A percentile compares a stretch with the other conserved stretches of the same genome.
Conservation (phyloP, 176 grass and related monocot species). For the Sorghum bicolor region Sorghum_bicolor_NCBIv3 NC_012873.2:50528501-50529000, state of each 20-base stretch:
- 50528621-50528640: constrained; percentile 86
- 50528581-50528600: constrained; percentile 86
- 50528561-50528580: constrained; percentile 75
- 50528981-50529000: neutral
- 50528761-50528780: constrained; percentile 87
- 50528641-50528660: constrained; percentile 87
- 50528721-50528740: constrained; percentile 78
- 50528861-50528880: constrained; percentile 83
- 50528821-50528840: constrained; percentile 93
- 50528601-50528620: constrained; percentile 61
- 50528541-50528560: constrained; percentile 68
- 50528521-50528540: constrained; percentile 90
- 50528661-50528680: constrained; percentile 72
- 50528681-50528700: constrained; percentile 70
- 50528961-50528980: neutral
- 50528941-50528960: neutral
- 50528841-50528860: constrained; percentile 85
- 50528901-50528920: constrained; percentile 38
- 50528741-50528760: constrained; percentile 85
- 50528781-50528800: constrained; percentile 84
- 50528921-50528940: neutral
- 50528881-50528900: constrained; percentile 91
- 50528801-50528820: constrained; percentile 66
- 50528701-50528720: constrained; percentile 88
- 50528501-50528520: constrained; percentile 63